Base-by-base conservation (phyloP, 1,284 basidiomycete genomes). In the Ustilago shanxiensis region DNA sequence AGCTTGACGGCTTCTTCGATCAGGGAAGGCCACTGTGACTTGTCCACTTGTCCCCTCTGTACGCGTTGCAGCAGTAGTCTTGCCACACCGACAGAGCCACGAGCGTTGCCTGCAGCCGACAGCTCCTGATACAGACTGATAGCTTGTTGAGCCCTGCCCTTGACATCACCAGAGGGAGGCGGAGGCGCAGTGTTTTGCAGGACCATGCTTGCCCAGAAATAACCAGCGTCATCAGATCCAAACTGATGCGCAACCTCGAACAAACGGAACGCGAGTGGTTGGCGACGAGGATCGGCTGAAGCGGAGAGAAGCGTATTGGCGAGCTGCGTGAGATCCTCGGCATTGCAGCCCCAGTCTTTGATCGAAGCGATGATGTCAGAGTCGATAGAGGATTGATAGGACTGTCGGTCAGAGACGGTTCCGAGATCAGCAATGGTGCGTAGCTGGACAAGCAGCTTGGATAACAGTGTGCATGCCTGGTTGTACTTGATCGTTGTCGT, bases 171-270 rank as follows among this genome's bases (percentile, higher is more conserved):
- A 0, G 67, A 62, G 0, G 72, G 68, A 13, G 67, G 57, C 3
- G 74, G 60, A 13, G 69, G 68, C 0, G 76, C 65, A 0, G 77
- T 57, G 41, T 80, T 80, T 29, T 79, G 73, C 26, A 80, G 61
- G 4, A 82, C 75, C 80, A 80, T 82, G 44, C 72, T 79, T 6
- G 80, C 80, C 79, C 79, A 82, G 39, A 57, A 80, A 52, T 79
- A 80, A 9, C 80, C 79, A 0, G 80, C 79, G 49, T 82, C 80
- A 39, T 77, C 79, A 28, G 50, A 78, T 0, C 71, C 76, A 39
- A 52, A 55, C 31, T 72, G 60, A 35, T 78, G 72, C 0, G 76
- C 76, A 1, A 74, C 49, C 29, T 73, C 60, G 37, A 78, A 78
- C 44, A 78, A 47, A 3, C 76, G 60, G 24, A 65, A 74, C 0